Conservation (phyloP, 2,329 filamentous ascomycete genomes). For the Exophiala spinifera region DNA sequence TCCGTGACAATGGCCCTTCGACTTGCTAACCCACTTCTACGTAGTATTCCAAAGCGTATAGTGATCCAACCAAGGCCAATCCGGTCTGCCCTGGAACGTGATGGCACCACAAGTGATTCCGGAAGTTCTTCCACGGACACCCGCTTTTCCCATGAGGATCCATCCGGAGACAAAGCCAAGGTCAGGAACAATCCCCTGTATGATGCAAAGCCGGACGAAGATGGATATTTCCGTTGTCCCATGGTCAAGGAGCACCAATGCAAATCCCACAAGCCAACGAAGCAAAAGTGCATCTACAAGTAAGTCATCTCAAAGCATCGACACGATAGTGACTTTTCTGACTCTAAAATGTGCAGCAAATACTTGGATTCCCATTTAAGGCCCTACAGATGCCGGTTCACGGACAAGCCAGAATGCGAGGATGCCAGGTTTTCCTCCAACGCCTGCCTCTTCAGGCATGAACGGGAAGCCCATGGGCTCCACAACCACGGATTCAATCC, state of each 20-base stretch:
- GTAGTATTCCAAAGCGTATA: constrained; percentile 7
- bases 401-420: constrained; percentile 65
- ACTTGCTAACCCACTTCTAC: constrained; percentile 6
- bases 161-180: constrained; percentile 22
- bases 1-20: not conserved
- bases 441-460: constrained; percentile 88
- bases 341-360: constrained; percentile 61
- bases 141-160: constrained; percentile 19
- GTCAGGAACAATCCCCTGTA: constrained; percentile 27
- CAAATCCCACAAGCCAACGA: constrained; percentile 81
- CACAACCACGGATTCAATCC: constrained; percentile 93
- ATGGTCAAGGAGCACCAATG: constrained; percentile 68
- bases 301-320: constrained; percentile 52
- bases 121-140: constrained; percentile 4
- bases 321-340: constrained; percentile 23
- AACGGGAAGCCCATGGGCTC: constrained; percentile 92
- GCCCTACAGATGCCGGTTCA: constrained; percentile 84
- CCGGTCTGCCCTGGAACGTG: constrained; percentile 27
- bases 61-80: constrained; percentile 25
- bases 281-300: constrained; percentile 99
- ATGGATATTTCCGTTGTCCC: constrained; percentile 92
- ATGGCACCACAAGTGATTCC: constrained; percentile 10
- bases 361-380: constrained; percentile 95
- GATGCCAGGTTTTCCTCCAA: constrained; percentile 91
- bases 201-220: constrained; percentile 36